phyloP scores from a whole-genome alignment of 768 basidiomycete species.

The Hydnomerulius pinastri region DNA sequence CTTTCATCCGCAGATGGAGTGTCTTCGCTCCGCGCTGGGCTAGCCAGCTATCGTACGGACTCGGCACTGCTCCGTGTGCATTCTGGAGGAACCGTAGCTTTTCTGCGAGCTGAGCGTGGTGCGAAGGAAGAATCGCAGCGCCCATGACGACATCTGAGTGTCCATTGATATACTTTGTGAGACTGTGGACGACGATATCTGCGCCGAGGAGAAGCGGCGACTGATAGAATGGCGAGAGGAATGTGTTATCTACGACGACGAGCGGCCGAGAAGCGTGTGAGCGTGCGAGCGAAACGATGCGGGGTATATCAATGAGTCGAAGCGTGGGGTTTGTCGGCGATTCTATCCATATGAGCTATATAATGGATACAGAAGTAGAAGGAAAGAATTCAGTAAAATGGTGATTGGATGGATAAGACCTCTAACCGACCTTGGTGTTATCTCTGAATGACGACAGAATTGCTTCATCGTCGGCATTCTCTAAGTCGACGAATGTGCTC shows the following conservation, averaged over 20 bases:
- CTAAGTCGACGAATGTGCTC: conserved; percentile 81
- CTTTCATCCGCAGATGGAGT: conserved; percentile 82
- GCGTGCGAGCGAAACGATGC: conserved; percentile 65
- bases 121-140: conserved; percentile 67
- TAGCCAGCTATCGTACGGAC: conserved; percentile 87
- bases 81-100: conserved; percentile 88
- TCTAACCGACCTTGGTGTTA: conserved; percentile 78
- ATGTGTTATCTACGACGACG: conserved; percentile 92
- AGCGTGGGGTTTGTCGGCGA: conserved; percentile 95
- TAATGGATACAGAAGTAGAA: no score
- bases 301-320: conserved; percentile 77
- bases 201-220: conserved; percentile 85
- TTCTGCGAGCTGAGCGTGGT: conserved; percentile 47
- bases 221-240: conserved; percentile 89
- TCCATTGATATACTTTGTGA: conserved; percentile 93
- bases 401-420: not conserved
- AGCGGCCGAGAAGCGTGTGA: conserved; percentile 67
- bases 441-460: conserved; percentile 64
- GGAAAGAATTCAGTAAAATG: not conserved
- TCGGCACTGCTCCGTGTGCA: conserved; percentile 81
- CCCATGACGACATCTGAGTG: conserved; percentile 96
- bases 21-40: conserved; percentile 92
- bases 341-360: conserved; percentile 91
- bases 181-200: conserved; percentile 80
- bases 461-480: conserved; percentile 62